These are phyloP conservation scores for Sphagnum magellanicum DNA, from an alignment of 228 moss, liverwort and hornwort genomes.

Conservation along the genomic window DNA sequence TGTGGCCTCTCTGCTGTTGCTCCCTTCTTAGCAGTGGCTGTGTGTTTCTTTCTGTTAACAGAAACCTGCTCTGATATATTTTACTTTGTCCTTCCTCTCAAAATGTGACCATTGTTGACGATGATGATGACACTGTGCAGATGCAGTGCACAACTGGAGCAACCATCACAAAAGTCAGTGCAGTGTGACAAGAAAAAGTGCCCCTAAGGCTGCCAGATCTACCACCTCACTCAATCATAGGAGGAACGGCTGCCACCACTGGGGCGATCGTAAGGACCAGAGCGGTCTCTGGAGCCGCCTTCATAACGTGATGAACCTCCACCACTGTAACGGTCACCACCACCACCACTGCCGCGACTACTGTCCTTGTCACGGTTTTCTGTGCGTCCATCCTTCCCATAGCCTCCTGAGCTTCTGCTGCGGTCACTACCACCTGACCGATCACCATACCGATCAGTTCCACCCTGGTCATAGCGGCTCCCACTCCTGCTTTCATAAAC, in stretches of 20 bases:
- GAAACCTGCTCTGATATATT: too few species aligned
- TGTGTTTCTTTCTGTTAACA: too few species aligned
- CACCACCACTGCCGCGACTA: not conserved
- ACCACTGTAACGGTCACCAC: slow-evolving; percentile 11
- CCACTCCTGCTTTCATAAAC: slow-evolving; percentile 15
- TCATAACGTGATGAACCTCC: slow-evolving; percentile 1
- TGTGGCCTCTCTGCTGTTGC: too few species aligned
- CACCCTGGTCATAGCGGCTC: slow-evolving; percentile 20
- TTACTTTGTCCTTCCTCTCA: too few species aligned
- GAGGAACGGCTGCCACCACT: slow-evolving; percentile 4
- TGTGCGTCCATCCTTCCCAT: not conserved
- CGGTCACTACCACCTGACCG: slow-evolving; percentile 6
- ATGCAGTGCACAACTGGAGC: too few species aligned
- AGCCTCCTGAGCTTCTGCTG: slow-evolving; percentile 60
- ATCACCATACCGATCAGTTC: too few species aligned
- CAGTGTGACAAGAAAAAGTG: too few species aligned
- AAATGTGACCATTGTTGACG: too few species aligned
- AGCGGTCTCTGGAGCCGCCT: slow-evolving; percentile 3
- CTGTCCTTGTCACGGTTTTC: not conserved
- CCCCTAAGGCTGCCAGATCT: too few species aligned
- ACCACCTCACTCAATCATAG: not conserved
- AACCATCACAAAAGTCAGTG: too few species aligned
- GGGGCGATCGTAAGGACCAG: slow-evolving; percentile 14
- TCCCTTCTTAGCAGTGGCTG: too few species aligned
- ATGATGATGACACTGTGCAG: too few species aligned